These are phyloP conservation scores for Saksenaea vasiformis DNA, from an alignment of 371 early-diverging fungal species.

Conservation along the genomic window DNA sequence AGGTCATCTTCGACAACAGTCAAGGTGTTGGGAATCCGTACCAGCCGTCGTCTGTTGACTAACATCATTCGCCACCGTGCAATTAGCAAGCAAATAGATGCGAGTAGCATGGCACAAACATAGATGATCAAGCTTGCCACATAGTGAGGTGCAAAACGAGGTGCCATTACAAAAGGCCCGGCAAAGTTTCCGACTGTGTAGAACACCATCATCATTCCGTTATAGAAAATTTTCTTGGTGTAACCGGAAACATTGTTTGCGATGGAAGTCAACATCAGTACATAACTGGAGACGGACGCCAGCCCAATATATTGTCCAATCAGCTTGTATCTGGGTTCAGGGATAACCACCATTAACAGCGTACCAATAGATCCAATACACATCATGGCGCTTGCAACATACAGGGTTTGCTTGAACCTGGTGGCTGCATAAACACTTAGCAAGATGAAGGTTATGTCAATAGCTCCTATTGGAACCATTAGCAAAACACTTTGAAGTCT, in stretches of 20 bases:
- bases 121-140: constrained; percentile 20
- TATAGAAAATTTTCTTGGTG: constrained; percentile 32
- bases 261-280: constrained; percentile 27
- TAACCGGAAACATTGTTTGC: constrained; percentile 27
- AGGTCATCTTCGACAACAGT: constrained; percentile 33
- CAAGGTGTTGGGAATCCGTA: constrained; percentile 4
- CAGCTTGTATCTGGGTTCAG: constrained; percentile 26
- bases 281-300: constrained; percentile 31
- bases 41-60: constrained; percentile 21
- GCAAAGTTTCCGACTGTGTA: constrained; percentile 28
- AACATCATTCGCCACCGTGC: constrained; percentile 27
- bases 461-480: constrained; percentile 29
- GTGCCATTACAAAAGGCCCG: constrained; percentile 27
- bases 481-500: constrained; percentile 34
- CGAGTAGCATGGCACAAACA: constrained; percentile 8
- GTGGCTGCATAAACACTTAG: constrained; percentile 15
- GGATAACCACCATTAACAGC: constrained; percentile 32
- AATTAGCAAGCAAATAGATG: constrained; percentile 13
- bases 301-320: constrained; percentile 33
- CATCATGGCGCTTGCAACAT: constrained; percentile 27
- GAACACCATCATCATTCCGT: constrained; percentile 33
- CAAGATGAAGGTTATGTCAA: constrained; percentile 34
- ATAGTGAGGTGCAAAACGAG: constrained; percentile 14
- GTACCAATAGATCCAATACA: constrained; percentile 31
- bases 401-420: constrained; percentile 25